Conservation (phyloP, 768 basidiomycete genomes). For the Wakefieldia striispora region DNA sequence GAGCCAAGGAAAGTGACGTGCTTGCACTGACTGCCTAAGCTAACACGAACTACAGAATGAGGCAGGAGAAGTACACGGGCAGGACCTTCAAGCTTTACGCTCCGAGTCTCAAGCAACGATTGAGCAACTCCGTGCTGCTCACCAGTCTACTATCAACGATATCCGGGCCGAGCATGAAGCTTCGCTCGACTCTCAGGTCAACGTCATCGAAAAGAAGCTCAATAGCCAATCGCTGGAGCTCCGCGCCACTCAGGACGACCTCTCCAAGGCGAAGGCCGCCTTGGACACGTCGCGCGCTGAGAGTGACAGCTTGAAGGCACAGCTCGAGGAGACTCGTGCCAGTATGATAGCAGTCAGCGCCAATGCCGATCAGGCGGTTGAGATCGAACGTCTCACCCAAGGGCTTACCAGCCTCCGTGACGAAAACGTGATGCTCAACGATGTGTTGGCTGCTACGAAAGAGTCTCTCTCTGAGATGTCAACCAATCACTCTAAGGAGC, state of each 20-base stretch:
- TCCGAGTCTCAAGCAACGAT: slow-evolving; percentile 62
- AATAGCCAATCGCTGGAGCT: slow-evolving; percentile 64
- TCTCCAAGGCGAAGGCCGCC: slow-evolving; percentile 67
- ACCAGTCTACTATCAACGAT: slow-evolving; percentile 57
- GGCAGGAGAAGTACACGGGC: slow-evolving; percentile 64
- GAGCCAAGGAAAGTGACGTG: slow-evolving; percentile 60
- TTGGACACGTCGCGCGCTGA: slow-evolving; percentile 53
- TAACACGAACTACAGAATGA: slow-evolving; percentile 49
- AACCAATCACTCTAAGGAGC: slow-evolving; percentile 63
- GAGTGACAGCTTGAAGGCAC: slow-evolving; percentile 52
- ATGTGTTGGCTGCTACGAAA: slow-evolving; percentile 66
- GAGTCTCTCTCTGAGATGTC: slow-evolving; percentile 70
- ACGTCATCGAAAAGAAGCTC: slow-evolving; percentile 61
- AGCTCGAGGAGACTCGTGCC: slow-evolving; percentile 62
- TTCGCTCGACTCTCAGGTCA: slow-evolving; percentile 55
- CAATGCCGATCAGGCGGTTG: slow-evolving; percentile 49
- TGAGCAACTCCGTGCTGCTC: slow-evolving; percentile 64
- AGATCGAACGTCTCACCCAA: slow-evolving; percentile 53
- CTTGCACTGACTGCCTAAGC: neutral
- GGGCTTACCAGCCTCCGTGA: slow-evolving; percentile 66
- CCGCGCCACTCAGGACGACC: slow-evolving; percentile 82
- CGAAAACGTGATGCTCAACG: slow-evolving; percentile 62
- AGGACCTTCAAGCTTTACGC: slow-evolving; percentile 72
- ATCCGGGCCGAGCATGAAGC: slow-evolving; percentile 64
- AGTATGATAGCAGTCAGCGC: slow-evolving; percentile 40